A percentile compares a stretch with the other conserved stretches of the same genome.
These are phyloP conservation scores for Starmerella floris DNA, from an alignment of 805 yeast species.

Conservation along the genomic window DNA sequence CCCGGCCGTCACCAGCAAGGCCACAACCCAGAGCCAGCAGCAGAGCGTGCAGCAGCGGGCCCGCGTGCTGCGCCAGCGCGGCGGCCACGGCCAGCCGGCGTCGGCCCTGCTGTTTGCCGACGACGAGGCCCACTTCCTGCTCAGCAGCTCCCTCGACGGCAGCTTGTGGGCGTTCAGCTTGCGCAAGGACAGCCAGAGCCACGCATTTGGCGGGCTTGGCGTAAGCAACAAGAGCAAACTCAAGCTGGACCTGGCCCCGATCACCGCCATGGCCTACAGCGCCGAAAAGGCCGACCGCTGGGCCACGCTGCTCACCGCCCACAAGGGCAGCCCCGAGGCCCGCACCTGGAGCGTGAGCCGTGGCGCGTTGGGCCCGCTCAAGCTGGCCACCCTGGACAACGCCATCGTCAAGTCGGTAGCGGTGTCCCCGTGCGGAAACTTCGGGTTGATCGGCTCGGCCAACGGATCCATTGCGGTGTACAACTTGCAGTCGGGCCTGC, in stretches of 20 bases:
- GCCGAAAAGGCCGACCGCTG: slow-evolving; percentile 67
- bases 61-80: slow-evolving; percentile 79
- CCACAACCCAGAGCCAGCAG: slow-evolving; percentile 31
- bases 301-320: slow-evolving; percentile 87
- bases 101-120: slow-evolving; percentile 57
- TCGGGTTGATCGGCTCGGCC: slow-evolving; percentile 81
- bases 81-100: slow-evolving; percentile 96
- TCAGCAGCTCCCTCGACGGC: slow-evolving; percentile 76
- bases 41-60: slow-evolving; percentile 56
- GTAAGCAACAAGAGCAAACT: slow-evolving; percentile 28
- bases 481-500: slow-evolving; percentile 81
- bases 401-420: slow-evolving; percentile 63
- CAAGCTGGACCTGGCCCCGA: slow-evolving; percentile 54
- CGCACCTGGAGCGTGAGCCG: slow-evolving; percentile 78
- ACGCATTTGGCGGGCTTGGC: slow-evolving; percentile 61
- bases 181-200: slow-evolving; percentile 92
- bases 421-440: slow-evolving; percentile 88
- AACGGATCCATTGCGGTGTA: slow-evolving; percentile 73
- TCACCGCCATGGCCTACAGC: slow-evolving; percentile 47
- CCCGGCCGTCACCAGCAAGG: slow-evolving; percentile 53
- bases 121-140: slow-evolving; percentile 58
- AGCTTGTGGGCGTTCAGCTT: slow-evolving; percentile 86
- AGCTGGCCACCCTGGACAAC: slow-evolving; percentile 59
- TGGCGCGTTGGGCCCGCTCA: slow-evolving; percentile 62
- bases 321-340: slow-evolving; percentile 68